Percentiles rank a stretch among this genome's conserved stretches.
Conservation (phyloP, 2,329 filamentous ascomycete genomes). For the Tolypocladium sp. region DNA sequence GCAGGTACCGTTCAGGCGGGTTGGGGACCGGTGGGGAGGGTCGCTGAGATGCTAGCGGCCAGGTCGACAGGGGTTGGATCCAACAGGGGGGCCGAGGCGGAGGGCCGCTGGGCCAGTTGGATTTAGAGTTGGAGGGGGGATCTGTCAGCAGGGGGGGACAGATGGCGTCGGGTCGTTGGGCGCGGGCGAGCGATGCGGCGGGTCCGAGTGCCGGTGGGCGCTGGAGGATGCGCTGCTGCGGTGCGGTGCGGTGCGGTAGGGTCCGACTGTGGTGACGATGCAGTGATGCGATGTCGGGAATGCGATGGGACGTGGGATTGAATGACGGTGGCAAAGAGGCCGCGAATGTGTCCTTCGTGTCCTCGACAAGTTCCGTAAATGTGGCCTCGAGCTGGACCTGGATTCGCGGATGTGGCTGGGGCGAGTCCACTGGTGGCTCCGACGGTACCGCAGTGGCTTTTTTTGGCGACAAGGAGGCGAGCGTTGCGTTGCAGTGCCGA, state of each 20-base stretch:
- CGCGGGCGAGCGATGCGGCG: neutral
- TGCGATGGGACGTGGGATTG: neutral
- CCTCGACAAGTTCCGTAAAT: neutral
- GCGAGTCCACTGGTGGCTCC: constrained; percentile 4
- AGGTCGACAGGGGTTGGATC: constrained; percentile 11
- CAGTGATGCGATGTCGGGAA: neutral
- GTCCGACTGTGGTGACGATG: neutral
- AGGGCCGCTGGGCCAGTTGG: neutral
- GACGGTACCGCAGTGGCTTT: neutral
- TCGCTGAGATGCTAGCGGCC: constrained; percentile 9
- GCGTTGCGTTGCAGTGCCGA: neutral
- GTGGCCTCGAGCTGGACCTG: neutral
- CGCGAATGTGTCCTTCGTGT: neutral
- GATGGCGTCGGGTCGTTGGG: neutral
- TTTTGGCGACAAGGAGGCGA: neutral
- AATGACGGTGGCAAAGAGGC: neutral
- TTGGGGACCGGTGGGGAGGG: neutral
- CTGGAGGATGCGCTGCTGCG: neutral
- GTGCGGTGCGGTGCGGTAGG: neutral
- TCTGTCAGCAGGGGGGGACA: constrained; percentile 5
- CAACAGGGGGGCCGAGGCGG: constrained; percentile 5
- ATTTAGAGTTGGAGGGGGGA: constrained; percentile 10
- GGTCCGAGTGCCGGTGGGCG: neutral
- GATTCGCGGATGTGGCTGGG: constrained; percentile 6
- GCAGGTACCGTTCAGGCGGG: constrained; percentile 3